Base-by-base conservation (phyloP, 1,284 basidiomycete genomes). In the Lentinula novae-zelandiae region DNA sequence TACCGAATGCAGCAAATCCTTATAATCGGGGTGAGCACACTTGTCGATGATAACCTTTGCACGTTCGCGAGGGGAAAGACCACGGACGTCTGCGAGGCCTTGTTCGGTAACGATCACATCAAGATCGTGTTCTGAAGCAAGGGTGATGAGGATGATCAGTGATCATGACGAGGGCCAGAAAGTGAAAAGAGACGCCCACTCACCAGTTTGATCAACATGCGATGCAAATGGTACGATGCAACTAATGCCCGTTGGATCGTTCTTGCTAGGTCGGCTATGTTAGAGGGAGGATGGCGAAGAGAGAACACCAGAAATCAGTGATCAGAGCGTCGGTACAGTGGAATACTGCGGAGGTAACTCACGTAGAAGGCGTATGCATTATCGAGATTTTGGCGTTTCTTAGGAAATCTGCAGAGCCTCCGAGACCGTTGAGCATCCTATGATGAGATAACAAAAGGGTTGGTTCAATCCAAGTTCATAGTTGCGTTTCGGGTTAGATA, bases 201-300 rank as follows among this genome's bases (percentile, higher is more conserved):
- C 38, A 77, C 76, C 76, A 31, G 78, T 81, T 55, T 82, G 80
- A 64, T 83, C 81, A 17, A 83, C 66, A 65, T 83, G 81, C 2
- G 76, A 77, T 0, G 76, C 75, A 60, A 82, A 81, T 1, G 80
- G 80, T 1, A 82, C 80, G 62, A 82, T 80, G 64, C 79, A 82
- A 53, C 77, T 78, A 62, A 82, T 81, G 15, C 79, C 79, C 5
- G 77, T 79, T 3, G 80, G 79, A 65, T 82, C 80, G 0, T 73
- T 75, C 69, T 80, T 80, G 12, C 75, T 74, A 2, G 77, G 78
- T 2, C 80, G 75, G 38, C 76, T 73, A 56, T 27, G 10, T 31
- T 12, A 15, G 27, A 52, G 27, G 27, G 27, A 27, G 27, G 3
- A 27, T 27, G 27, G 27, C 27, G 44, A 22, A 46, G n/a, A 22